Conservation (phyloP, 495 filamentous ascomycete genomes). For the Staphylotrichum tortipilum region DNA sequence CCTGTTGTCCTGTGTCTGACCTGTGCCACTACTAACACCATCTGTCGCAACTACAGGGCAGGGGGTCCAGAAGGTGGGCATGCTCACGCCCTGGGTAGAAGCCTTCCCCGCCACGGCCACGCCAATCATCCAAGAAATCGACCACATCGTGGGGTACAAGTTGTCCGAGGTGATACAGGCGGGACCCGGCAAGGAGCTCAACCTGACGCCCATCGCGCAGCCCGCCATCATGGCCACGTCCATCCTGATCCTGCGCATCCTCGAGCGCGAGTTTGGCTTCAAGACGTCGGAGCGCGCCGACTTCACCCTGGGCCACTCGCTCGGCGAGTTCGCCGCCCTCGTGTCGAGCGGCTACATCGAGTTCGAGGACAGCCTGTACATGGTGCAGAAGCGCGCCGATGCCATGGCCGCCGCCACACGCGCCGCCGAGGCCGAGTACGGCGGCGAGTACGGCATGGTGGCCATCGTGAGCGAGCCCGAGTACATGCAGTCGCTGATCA, state of each 20-base stretch:
- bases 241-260: slow-evolving; percentile 78
- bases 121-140: slow-evolving; percentile 73
- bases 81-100: slow-evolving; percentile 76
- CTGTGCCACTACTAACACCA: neutral
- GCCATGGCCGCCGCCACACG: slow-evolving; percentile 72
- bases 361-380: slow-evolving; percentile 65
- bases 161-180: slow-evolving; percentile 71
- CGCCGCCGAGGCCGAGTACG: slow-evolving; percentile 50
- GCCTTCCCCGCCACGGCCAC: slow-evolving; percentile 68
- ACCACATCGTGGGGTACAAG: slow-evolving; percentile 57
- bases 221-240: slow-evolving; percentile 94
- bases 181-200: slow-evolving; percentile 67
- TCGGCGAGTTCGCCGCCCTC: slow-evolving; percentile 92
- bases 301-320: slow-evolving; percentile 79
- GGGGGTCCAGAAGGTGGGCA: slow-evolving; percentile 89
- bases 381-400: slow-evolving; percentile 74
- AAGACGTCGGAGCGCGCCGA: slow-evolving; percentile 57
- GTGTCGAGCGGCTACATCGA: slow-evolving; percentile 70
- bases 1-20: neutral
- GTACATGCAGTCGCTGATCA: slow-evolving; percentile 58
- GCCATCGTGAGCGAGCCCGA: slow-evolving; percentile 78
- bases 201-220: slow-evolving; percentile 78
- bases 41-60: slow-evolving; percentile 56
- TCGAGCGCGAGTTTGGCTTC: slow-evolving; percentile 81
- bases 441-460: slow-evolving; percentile 86